Evolutionary conservation across 2,329 filamentous ascomycete species (phyloP).

Genomic region (Albophoma yamanashiensis): DNA sequence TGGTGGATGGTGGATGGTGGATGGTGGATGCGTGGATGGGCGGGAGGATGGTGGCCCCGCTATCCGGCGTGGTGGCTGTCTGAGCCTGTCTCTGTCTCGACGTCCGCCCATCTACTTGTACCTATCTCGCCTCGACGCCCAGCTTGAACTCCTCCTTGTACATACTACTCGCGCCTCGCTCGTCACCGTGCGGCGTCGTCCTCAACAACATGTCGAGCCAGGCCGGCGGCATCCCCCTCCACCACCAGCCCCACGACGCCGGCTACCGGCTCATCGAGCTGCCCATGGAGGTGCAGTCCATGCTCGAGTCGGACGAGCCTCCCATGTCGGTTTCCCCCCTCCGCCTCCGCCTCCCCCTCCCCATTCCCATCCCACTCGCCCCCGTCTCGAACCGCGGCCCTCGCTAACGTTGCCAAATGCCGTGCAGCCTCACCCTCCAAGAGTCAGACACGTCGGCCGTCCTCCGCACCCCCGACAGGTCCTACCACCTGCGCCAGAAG

Average conservation of each 20-base stretch:
- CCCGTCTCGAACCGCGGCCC: neutral
- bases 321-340: slow-evolving; percentile 36
- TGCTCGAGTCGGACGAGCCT: slow-evolving; percentile 42
- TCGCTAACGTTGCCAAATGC: neutral
- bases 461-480: slow-evolving; percentile 38
- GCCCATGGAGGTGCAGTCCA: slow-evolving; percentile 43
- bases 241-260: slow-evolving; percentile 34
- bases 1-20: no score
- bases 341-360: no score
- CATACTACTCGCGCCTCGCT: no score
- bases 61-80: neutral
- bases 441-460: slow-evolving; percentile 38
- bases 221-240: slow-evolving; percentile 36
- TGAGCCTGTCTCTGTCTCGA: no score
- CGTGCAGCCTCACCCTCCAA: slow-evolving; percentile 33
- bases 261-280: slow-evolving; percentile 53
- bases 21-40: no score
- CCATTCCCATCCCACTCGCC: no score
- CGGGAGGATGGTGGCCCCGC: neutral
- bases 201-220: slow-evolving; percentile 34
- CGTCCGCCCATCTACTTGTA: no score
- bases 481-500: slow-evolving; percentile 52
- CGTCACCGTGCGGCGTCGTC: no score
- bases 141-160: no score
- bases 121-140: no score